A percentile compares a stretch with the other conserved stretches of the same genome.
These are phyloP conservation scores for Suhomyces guaymorum DNA, from an alignment of 1,139 yeast species.

Conservation along the genomic window DNA sequence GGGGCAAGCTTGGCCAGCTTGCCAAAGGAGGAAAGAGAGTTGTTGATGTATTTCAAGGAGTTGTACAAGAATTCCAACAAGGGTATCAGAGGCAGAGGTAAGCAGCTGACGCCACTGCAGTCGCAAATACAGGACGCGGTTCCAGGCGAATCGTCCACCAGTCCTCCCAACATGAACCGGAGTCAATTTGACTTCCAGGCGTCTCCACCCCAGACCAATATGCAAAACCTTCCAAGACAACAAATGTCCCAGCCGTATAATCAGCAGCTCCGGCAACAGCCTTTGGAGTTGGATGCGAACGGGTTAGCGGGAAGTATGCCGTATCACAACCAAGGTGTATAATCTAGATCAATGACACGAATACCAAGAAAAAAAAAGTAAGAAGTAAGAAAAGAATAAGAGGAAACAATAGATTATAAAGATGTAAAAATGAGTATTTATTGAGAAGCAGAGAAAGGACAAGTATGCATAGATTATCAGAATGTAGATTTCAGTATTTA, in stretches of 20 bases:
- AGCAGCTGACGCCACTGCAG: slow-evolving; percentile 22
- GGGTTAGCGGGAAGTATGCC: slow-evolving; percentile 14
- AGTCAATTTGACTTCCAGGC: slow-evolving; percentile 14
- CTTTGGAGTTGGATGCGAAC: slow-evolving; percentile 17
- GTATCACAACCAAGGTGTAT: slow-evolving; percentile 12
- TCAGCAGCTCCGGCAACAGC: slow-evolving; percentile 8
- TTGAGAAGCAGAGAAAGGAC: too few relatives aligned
- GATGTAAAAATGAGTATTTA: too few relatives aligned
- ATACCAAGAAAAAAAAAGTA: too few relatives aligned
- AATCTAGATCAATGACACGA: not conserved
- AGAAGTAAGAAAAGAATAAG: too few relatives aligned
- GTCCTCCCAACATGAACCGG: slow-evolving; percentile 8
- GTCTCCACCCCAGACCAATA: slow-evolving; percentile 11
- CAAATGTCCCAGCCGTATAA: slow-evolving; percentile 11
- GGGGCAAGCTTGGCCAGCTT: slow-evolving; percentile 47
- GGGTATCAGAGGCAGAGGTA: slow-evolving; percentile 91
- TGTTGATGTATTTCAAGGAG: slow-evolving; percentile 74
- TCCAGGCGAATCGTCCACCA: slow-evolving; percentile 7
- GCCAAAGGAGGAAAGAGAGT: slow-evolving; percentile 64
- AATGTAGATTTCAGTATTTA: too few relatives aligned
- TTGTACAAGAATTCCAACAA: slow-evolving; percentile 84
- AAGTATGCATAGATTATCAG: too few relatives aligned
- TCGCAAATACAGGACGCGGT: slow-evolving; percentile 4
- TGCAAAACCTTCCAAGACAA: slow-evolving; percentile 12
- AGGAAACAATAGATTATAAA: too few relatives aligned